Evolutionary conservation across 106 monocot genomes (phyloP), one percentile per base, ranked within the genome.

Genomic region (Xerophyta viscosa): DNA sequence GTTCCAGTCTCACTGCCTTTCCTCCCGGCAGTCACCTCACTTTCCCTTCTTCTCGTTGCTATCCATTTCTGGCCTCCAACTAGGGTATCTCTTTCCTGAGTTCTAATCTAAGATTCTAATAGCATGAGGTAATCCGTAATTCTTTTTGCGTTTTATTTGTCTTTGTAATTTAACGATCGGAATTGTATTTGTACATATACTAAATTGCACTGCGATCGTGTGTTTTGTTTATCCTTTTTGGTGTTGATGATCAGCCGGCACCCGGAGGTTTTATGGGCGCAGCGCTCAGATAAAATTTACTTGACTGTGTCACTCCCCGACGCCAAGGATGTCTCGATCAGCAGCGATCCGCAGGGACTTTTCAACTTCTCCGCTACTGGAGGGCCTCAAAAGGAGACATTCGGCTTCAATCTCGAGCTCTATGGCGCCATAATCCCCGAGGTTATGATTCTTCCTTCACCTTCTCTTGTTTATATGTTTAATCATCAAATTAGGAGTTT

Each of bases 211-310:
- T n/a, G 39, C 39, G 6, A 14, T 50, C 15, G 23, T 23, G 21
- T 50, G 14, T 23, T 50, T 12, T 7, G 25, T 50, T 5, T 6
- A 50, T 25, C 26, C 24, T 50, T 20, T 52, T 28, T 24, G 2
- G 12, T 52, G 27, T 25, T 3, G 29, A 27, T 29, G 26, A 2
- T 29, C 66, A 92, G 87, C 56, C 79, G 87, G 18, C 83, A 87
- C 6, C 92, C 87, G 13, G 92, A 92, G 67, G 79, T 92, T 20
- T 56, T 92, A 6, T 92, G 87, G 92, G 82, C 92, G 5, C 92
- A 94, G 60, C 76, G 94, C 12, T 84, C 75, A 0, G 88, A 94
- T 42, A 94, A 64, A 67, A 52, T 94, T 37, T 94, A 81, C 65
- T 31, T 94, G 62, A 94, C 94, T 15, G 44, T 94, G 2, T 74